These are phyloP conservation scores for Firmiana major DNA, from an alignment of 345 rosid species.

Conservation along the genomic window DNA sequence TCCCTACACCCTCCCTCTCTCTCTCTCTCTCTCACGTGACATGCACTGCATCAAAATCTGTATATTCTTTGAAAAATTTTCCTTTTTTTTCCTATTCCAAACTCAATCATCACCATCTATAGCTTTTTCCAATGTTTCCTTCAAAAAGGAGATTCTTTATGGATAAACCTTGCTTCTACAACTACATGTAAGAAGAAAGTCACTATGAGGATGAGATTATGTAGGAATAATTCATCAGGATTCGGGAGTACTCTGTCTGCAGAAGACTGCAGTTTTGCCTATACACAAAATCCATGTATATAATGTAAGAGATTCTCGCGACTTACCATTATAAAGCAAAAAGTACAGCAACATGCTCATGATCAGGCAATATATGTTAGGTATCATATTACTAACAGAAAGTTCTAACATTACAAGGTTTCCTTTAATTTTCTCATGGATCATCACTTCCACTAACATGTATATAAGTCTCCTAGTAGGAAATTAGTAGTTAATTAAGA, in stretches of 20 bases:
- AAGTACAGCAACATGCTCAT: background rate
- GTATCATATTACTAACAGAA: background rate
- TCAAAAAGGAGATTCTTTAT: background rate
- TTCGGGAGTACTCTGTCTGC: background rate
- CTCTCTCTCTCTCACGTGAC: conserved; percentile 22
- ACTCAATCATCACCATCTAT: conserved; percentile 26
- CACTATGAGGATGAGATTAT: background rate
- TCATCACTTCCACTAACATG: too few relatives aligned
- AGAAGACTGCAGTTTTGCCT: background rate
- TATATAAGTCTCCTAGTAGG: background rate
- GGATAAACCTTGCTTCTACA: background rate
- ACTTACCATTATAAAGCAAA: background rate
- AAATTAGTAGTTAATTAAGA: background rate
- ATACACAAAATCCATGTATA: background rate
- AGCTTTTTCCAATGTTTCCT: conserved; percentile 16
- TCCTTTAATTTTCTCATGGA: background rate
- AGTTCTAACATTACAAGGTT: background rate
- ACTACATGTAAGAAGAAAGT: background rate
- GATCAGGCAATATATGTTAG: background rate
- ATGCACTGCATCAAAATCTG: conserved; percentile 11
- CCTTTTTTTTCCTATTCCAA: conserved; percentile 11
- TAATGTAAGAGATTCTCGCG: background rate
- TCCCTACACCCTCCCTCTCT: background rate
- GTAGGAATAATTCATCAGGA: background rate
- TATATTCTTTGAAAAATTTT: conserved; percentile 11